Percentiles rank a stretch among this genome's conserved stretches.
These are phyloP conservation scores for Spizellomyces sp. DNA, from an alignment of 192 early-diverging fungal genomes.

Conservation along the genomic window DNA sequence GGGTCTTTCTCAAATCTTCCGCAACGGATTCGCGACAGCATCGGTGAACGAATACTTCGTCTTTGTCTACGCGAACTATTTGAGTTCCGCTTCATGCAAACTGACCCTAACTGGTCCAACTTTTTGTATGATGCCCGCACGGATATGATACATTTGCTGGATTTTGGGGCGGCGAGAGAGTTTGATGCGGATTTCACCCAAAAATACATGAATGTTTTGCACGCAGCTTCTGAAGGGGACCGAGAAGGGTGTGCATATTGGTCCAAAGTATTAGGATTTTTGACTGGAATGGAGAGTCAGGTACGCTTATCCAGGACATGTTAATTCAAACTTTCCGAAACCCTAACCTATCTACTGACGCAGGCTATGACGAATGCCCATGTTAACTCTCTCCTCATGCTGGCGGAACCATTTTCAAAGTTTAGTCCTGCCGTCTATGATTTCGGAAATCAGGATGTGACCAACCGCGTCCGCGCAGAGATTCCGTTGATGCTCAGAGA, in stretches of 20 bases:
- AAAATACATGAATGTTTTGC: slow-evolving; percentile 74
- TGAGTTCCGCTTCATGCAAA: slow-evolving; percentile 96
- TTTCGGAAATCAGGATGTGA: slow-evolving; percentile 83
- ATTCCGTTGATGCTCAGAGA: slow-evolving; percentile 96
- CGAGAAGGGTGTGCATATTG: slow-evolving; percentile 73
- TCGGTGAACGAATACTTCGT: slow-evolving; percentile 74
- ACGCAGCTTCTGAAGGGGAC: slow-evolving; percentile 71
- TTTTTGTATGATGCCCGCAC: slow-evolving; percentile 81
- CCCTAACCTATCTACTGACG: too few relatives aligned
- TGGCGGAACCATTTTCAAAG: slow-evolving; percentile 81
- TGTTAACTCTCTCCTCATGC: slow-evolving; percentile 80
- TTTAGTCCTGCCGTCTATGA: slow-evolving; percentile 57
- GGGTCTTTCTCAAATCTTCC: slow-evolving; percentile 53
- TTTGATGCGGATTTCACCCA: slow-evolving; percentile 77
- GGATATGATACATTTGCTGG: slow-evolving; percentile 80
- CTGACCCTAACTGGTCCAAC: slow-evolving; percentile 99
- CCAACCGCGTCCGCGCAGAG: slow-evolving; percentile 74
- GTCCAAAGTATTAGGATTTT: slow-evolving; percentile 82
- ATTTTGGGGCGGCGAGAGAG: slow-evolving; percentile 91
- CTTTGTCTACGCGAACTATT: slow-evolving; percentile 91
- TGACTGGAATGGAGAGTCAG: slow-evolving; percentile 90
- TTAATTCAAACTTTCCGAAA: not conserved
- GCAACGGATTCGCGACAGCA: slow-evolving; percentile 64
- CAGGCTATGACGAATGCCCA: slow-evolving; percentile 86
- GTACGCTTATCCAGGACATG: slow-evolving; percentile 29